Conservation (phyloP, 2,329 filamentous ascomycete species). For the Fusarium tricinctum region DNA sequence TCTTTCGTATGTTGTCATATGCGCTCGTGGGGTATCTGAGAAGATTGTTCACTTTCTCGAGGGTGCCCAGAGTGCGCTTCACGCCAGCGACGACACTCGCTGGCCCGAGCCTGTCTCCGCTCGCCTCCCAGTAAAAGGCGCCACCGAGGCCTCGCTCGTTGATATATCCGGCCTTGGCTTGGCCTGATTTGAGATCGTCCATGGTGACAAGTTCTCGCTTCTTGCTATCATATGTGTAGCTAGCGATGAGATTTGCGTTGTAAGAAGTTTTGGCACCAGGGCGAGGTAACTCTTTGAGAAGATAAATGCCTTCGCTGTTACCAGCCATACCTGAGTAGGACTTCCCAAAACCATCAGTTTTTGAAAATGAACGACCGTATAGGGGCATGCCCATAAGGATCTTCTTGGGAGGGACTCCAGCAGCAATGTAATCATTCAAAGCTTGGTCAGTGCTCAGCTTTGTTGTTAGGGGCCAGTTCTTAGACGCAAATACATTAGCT, state of each 20-base stretch:
- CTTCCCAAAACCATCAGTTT: slow-evolving; percentile 76
- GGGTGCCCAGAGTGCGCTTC: slow-evolving; percentile 59
- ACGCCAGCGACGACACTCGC: slow-evolving; percentile 71
- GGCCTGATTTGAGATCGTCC: slow-evolving; percentile 71
- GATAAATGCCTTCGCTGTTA: slow-evolving; percentile 77
- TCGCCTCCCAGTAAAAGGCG: slow-evolving; percentile 88
- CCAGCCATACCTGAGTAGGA: slow-evolving; percentile 73
- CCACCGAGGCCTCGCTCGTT: slow-evolving; percentile 74
- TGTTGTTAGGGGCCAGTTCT: slow-evolving; percentile 67
- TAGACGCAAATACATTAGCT: slow-evolving; percentile 74
- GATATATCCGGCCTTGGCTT: slow-evolving; percentile 75
- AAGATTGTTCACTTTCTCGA: slow-evolving; percentile 67
- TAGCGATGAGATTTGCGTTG: slow-evolving; percentile 71
- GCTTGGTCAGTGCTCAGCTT: slow-evolving; percentile 78
- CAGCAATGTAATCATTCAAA: slow-evolving; percentile 64
- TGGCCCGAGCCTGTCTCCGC: slow-evolving; percentile 69
- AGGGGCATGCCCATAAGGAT: slow-evolving; percentile 83
- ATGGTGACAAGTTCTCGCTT: slow-evolving; percentile 77
- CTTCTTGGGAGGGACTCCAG: slow-evolving; percentile 72
- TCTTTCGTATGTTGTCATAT: slow-evolving; percentile 69
- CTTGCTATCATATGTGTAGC: slow-evolving; percentile 76
- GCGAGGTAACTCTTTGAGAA: slow-evolving; percentile 79
- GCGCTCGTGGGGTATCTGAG: slow-evolving; percentile 68
- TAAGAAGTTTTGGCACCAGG: slow-evolving; percentile 68
- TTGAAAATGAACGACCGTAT: slow-evolving; percentile 81